Base-by-base conservation (phyloP, 305 asterid genomes). In the Fraxinus ornus region DNA sequence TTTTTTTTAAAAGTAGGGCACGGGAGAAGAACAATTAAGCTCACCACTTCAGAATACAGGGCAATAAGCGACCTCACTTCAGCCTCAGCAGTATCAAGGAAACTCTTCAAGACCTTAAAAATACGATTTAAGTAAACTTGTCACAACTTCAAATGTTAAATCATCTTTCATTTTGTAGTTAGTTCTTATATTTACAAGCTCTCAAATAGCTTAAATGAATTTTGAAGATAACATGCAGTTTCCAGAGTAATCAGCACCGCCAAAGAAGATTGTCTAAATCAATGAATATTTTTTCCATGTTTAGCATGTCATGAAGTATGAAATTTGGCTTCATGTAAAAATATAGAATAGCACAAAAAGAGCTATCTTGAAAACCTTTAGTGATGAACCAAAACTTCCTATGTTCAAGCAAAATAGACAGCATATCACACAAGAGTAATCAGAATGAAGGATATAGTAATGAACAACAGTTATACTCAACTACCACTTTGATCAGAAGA, bases 1-100 rank as follows among this genome's bases (percentile, higher is more conserved):
- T 39, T 62, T 26, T 24, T 24, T n/a, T n/a, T n/a, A n/a, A 24
- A 64, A 64, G 35, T 30, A 36, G 81, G 85, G 47, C 55, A 60
- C 70, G 33, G 35, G 36, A 33, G 13, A 74, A 52, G 82, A 83
- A 72, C 84, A 75, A 12, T 28, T 72, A 70, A 80, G 80, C 98
- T 92, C 87, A 95, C 98, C 96, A 92, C 99, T 94, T 95, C 99
- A 6, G 95, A 85, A 91, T 95, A 94, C 80, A 95, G 91, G 81
- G 94, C 87, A 87, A 90, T 91, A 83, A 95, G 98, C 33, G 92
- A 93, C 92, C 98, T 92, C 84, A 94, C 98, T 88, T 94, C 98
- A 84, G 96, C 97, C 88, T 94, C 98, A 70, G 98, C 98, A 24
- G 91, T 92, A 80, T 91, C 86, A 79, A 93, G 98, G 91, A 94